Evolutionary conservation across 2,329 filamentous ascomycete species (phyloP).

Genomic region (Hypomyces perniciosus): DNA sequence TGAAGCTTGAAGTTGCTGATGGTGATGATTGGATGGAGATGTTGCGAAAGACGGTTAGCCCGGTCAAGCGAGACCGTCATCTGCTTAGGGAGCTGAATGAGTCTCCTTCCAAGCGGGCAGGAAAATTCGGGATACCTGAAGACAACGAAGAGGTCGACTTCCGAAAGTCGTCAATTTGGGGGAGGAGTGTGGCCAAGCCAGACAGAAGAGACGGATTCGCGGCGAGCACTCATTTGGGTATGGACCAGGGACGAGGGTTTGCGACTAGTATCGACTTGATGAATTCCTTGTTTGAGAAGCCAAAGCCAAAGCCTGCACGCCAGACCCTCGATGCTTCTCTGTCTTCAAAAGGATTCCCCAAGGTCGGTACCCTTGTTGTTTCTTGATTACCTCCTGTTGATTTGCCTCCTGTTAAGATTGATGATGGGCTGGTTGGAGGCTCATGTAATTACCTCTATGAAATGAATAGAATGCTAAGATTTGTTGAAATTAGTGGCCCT

Average conservation of each 20-base stretch:
- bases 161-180: conserved; percentile 31
- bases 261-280: conserved; percentile 90
- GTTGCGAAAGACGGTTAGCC: conserved; percentile 88
- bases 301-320: conserved; percentile 56
- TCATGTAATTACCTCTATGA: conserved; percentile 30
- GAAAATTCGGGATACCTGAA: conserved; percentile 22
- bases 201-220: conserved; percentile 24
- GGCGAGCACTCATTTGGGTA: conserved; percentile 26
- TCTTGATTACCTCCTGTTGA: conserved; percentile 22
- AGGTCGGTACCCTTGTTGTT: conserved; percentile 69
- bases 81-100: conserved; percentile 58
- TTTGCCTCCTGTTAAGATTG: conserved; percentile 10
- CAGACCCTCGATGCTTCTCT: conserved; percentile 47
- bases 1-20: conserved; percentile 55
- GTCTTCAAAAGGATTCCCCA: conserved; percentile 61
- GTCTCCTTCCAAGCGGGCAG: conserved; percentile 34
- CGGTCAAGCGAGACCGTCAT: conserved; percentile 83
- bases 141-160: conserved; percentile 46
- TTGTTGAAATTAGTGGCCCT: conserved; percentile 66
- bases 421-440: conserved; percentile 20
- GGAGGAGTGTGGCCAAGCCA: conserved; percentile 25
- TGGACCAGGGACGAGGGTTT: conserved; percentile 59
- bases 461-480: conserved; percentile 41
- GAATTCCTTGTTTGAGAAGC: conserved; percentile 83
- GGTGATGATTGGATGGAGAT: conserved; percentile 92